These are phyloP conservation scores for Rhynchospora breviuscula DNA, from an alignment of 176 grass and related monocot genomes.

Conservation along the genomic window DNA sequence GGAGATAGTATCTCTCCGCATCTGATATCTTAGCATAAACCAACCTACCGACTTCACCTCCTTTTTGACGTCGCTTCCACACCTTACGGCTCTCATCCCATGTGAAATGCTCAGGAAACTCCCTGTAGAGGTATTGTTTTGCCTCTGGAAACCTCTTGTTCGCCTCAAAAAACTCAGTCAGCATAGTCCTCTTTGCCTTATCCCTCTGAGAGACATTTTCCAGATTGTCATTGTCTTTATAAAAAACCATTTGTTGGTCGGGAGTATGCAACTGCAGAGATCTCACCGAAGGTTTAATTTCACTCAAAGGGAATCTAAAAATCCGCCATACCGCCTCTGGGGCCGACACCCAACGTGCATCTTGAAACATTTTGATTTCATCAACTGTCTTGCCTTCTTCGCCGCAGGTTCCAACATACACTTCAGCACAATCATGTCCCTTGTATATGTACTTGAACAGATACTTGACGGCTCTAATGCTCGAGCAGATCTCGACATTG, in stretches of 20 bases:
- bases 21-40: background rate
- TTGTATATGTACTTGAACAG: slow-evolving; percentile 28
- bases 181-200: background rate
- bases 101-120: no score
- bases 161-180: no score
- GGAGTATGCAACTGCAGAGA: background rate
- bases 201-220: background rate
- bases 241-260: background rate
- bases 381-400: background rate
- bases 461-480: slow-evolving; percentile 18
- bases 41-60: background rate
- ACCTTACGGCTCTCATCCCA: background rate
- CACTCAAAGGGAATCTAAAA: background rate
- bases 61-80: background rate
- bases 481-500: slow-evolving; percentile 23
- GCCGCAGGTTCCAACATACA: background rate
- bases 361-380: slow-evolving; percentile 11
- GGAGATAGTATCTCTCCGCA: background rate
- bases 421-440: background rate
- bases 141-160: no score
- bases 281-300: background rate
- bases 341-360: background rate
- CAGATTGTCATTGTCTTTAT: background rate
- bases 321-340: slow-evolving; percentile 14
- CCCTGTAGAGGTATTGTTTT: no score